Evolutionary conservation across 2,329 filamentous ascomycete species (phyloP).

Genomic region (Phoma herbarum): DNA sequence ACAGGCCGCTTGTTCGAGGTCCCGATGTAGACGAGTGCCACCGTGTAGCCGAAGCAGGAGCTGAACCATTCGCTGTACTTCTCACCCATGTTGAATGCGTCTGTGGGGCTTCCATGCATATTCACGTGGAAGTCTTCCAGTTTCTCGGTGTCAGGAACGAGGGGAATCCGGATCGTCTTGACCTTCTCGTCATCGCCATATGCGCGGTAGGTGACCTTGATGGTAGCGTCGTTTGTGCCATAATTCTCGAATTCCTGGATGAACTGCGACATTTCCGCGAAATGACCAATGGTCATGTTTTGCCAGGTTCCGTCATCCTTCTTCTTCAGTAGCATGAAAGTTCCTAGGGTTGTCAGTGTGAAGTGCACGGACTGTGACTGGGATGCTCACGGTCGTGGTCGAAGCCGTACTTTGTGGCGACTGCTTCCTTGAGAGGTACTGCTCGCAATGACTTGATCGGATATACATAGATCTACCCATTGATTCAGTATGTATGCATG

Average conservation of each 20-base stretch:
- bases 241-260: conserved; percentile 48
- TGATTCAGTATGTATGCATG: conserved; percentile 7
- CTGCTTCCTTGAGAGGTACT: conserved; percentile 49
- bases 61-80: conserved; percentile 57
- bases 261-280: conserved; percentile 55
- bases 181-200: conserved; percentile 37
- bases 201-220: conserved; percentile 54
- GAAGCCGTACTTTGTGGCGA: conserved; percentile 57
- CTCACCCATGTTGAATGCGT: conserved; percentile 55
- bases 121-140: conserved; percentile 51
- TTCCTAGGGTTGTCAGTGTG: conserved; percentile 27
- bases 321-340: conserved; percentile 54
- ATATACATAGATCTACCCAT: conserved; percentile 54
- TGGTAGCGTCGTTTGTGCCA: conserved; percentile 38
- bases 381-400: conserved; percentile 52
- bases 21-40: conserved; percentile 56
- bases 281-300: conserved; percentile 55
- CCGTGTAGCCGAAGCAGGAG: conserved; percentile 54
- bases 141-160: conserved; percentile 49
- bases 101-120: conserved; percentile 56
- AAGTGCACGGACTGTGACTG: background rate
- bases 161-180: conserved; percentile 50
- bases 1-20: conserved; percentile 50
- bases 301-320: conserved; percentile 45
- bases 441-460: conserved; percentile 59